Evolutionary conservation across 2,329 filamentous ascomycete genomes (phyloP).

Genomic region (Cladophialophora bantiana): DNA sequence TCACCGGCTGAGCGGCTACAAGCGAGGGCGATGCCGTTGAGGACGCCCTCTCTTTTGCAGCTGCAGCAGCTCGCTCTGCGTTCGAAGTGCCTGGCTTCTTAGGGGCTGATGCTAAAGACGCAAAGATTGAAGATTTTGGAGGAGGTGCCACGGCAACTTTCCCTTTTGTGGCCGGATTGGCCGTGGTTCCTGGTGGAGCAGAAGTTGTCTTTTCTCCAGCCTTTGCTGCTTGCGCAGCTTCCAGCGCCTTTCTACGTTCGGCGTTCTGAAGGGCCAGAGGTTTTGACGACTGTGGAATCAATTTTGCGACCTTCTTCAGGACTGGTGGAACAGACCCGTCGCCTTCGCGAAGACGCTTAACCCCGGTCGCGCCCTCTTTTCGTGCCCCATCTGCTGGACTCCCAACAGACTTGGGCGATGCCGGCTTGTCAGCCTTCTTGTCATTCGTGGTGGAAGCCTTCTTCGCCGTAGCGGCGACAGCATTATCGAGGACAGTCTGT

Average conservation of each 20-base stretch:
- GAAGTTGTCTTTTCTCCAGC: slow-evolving; percentile 24
- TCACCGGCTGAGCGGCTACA: slow-evolving; percentile 36
- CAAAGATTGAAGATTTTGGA: slow-evolving; percentile 55
- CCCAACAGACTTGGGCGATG: slow-evolving; percentile 39
- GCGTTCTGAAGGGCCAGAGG: slow-evolving; percentile 40
- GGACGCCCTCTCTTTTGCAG: slow-evolving; percentile 43
- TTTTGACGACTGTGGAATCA: slow-evolving; percentile 40
- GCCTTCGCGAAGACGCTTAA: slow-evolving; percentile 30
- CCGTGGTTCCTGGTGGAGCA: slow-evolving; percentile 14
- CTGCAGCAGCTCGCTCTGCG: slow-evolving; percentile 55
- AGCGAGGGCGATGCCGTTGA: slow-evolving; percentile 42
- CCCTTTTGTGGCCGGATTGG: slow-evolving; percentile 42
- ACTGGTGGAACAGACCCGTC: slow-evolving; percentile 42
- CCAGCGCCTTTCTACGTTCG: slow-evolving; percentile 38
- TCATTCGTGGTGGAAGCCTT: slow-evolving; percentile 50
- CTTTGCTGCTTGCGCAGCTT: slow-evolving; percentile 33
- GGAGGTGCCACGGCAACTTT: slow-evolving; percentile 44
- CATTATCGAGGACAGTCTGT: slow-evolving; percentile 61
- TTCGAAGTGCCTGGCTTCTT: slow-evolving; percentile 60
- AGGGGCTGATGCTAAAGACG: slow-evolving; percentile 56
- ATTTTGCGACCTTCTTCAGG: slow-evolving; percentile 50
- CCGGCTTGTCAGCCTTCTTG: slow-evolving; percentile 47
- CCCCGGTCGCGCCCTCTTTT: slow-evolving; percentile 27
- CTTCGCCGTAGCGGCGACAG: slow-evolving; percentile 51
- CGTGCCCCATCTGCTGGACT: slow-evolving; percentile 26